Percentiles rank a stretch among this genome's conserved stretches.
These are phyloP conservation scores for Lichtheimia hyalospora DNA, from an alignment of 371 early-diverging fungal species.

Conservation along the genomic window DNA sequence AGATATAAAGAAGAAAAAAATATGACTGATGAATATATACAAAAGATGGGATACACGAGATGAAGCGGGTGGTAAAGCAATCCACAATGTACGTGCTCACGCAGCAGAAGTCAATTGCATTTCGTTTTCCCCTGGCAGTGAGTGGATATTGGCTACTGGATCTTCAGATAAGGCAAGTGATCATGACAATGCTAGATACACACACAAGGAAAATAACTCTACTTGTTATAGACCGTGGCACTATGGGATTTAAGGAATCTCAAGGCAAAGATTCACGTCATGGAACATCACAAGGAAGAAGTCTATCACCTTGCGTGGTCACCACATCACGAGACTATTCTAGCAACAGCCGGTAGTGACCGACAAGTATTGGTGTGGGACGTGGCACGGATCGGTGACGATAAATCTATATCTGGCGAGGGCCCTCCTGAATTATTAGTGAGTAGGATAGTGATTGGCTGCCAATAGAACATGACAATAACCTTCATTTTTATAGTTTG, in stretches of 20 bases:
- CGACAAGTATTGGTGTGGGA: conserved; percentile 98
- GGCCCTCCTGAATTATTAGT: conserved; percentile 97
- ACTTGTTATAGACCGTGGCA: conserved; percentile 67
- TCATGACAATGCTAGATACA: neutral
- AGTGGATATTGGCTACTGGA: conserved; percentile 95
- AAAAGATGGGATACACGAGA: conserved; percentile 73
- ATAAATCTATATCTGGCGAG: conserved; percentile 89
- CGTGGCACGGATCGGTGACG: conserved; percentile 85
- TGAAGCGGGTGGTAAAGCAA: conserved; percentile 52
- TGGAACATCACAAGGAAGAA: conserved; percentile 91
- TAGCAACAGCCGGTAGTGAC: conserved; percentile 93
- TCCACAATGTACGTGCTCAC: conserved; percentile 83
- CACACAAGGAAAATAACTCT: neutral
- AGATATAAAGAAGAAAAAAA: neutral
- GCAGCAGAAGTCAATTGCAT: conserved; percentile 91
- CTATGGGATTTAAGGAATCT: conserved; percentile 98
- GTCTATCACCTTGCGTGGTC: conserved; percentile 97
- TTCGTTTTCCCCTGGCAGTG: conserved; percentile 90
- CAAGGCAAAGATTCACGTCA: conserved; percentile 73
- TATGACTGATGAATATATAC: neutral
- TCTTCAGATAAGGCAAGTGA: conserved; percentile 80
- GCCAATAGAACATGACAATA: neutral
- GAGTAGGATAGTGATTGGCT: conserved; percentile 15
- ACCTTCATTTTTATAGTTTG: conserved; percentile 61
- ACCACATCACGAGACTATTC: conserved; percentile 87